Evolutionary conservation across 768 basidiomycete genomes (phyloP), one percentile per base, ranked within the genome.

Genomic region (Lyophyllum atratum): DNA sequence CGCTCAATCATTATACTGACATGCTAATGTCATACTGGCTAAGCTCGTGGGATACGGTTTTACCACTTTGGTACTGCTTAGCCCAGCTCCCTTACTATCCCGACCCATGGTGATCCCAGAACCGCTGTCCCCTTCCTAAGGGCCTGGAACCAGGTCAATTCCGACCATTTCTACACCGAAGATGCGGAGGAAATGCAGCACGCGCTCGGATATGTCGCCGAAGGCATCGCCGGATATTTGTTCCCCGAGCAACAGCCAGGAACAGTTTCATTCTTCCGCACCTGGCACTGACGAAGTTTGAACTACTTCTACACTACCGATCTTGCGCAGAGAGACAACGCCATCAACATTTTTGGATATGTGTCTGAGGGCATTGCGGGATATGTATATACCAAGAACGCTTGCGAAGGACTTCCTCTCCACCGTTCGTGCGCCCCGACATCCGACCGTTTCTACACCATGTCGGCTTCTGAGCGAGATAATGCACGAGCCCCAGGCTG

Each of bases 221-320:
- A 67, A 26, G 59, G 58, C 10, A 33, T 42, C 21, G 51, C 58
- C 11, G 52, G 49, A n/a, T 39, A 49, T 25, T 51, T 67, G 25
- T 66, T 63, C 43, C 3, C 50, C 17, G 46, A 3, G 45, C 25
- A 21, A 2, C 50, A 58, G 34, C 42, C 51, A 6, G 50, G 40
- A 2, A 65, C 64, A 4, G 54, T 63, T 29, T 54, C 68, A 0
- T 34, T 69, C 59, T 68, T 61, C 55, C 66, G 64, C 34, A 25
- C 65, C n/a, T 64, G 60, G 45, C 64, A 55, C 44, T n/a, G 54
- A 10, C 4, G 5, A 2, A 49, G 19, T 17, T 43, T 17, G 1
- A 59, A 67, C 52, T 63, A 68, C 46, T 63, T 68, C 37, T 70
- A 68, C 31, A 69, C 66, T 25, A 64, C 58, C 12, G 51, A 44